Percentiles rank a stretch among this genome's conserved stretches.
Conservation (phyloP, 2,329 filamentous ascomycete genomes). For the Diaporthe humulicola region DNA sequence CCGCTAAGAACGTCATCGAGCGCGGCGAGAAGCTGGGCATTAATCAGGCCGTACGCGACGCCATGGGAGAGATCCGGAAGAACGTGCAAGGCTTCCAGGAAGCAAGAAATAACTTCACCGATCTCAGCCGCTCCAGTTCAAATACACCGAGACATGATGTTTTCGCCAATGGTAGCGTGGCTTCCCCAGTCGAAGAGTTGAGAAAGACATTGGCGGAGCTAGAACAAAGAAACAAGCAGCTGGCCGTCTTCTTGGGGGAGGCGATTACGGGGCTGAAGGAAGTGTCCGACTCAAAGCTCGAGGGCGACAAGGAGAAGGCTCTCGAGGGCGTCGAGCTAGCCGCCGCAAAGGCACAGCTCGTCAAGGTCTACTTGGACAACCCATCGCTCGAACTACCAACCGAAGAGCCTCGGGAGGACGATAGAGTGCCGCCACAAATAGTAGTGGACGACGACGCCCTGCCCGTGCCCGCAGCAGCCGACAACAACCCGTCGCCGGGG, state of each 20-base stretch:
- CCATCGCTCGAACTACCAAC: constrained; percentile 51
- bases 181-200: constrained; percentile 47
- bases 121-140: constrained; percentile 49
- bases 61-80: constrained; percentile 82
- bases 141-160: constrained; percentile 45
- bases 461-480: background rate
- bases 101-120: constrained; percentile 49
- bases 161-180: constrained; percentile 41
- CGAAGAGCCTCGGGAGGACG: constrained; percentile 45
- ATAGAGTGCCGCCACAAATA: constrained; percentile 46
- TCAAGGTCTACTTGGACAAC: constrained; percentile 73
- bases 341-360: constrained; percentile 74
- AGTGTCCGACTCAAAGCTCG: constrained; percentile 64
- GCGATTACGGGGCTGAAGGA: constrained; percentile 74
- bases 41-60: constrained; percentile 84
- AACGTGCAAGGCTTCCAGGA: constrained; percentile 79
- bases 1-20: constrained; percentile 81
- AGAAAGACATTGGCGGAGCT: constrained; percentile 59
- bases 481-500: background rate
- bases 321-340: constrained; percentile 70
- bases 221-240: constrained; percentile 74
- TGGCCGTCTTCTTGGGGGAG: constrained; percentile 77
- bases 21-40: constrained; percentile 82
- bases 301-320: constrained; percentile 61
- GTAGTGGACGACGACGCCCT: constrained; percentile 42